Base-by-base conservation (phyloP, 805 yeast species). In the Ogataea pignaliae region DNA sequence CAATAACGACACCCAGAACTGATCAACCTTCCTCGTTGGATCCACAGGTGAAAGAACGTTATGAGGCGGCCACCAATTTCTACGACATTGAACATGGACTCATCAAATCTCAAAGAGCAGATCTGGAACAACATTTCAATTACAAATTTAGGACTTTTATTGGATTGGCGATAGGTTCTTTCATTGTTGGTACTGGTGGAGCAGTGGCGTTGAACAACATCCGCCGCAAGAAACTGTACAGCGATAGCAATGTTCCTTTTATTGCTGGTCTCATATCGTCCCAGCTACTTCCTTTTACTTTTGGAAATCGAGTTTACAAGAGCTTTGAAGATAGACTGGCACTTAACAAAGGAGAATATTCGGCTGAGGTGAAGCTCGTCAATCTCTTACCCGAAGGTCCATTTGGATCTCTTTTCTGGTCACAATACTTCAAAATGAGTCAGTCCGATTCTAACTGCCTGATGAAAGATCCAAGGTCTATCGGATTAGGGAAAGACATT, bases 391-490 rank as follows among this genome's bases (percentile, higher is more conserved):
- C 65, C 57, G 55, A 52, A 37, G 62, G 59, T 9, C 39, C 55
- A 15, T 42, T 47, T 7, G 54, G 60, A 33, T 41, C 62, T 16
- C 56, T 46, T 17, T 56, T 59, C 35, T 77, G 81, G 80, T 65
- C 74, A 34, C 54, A 70, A 18, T 83, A 83, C 58, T 83, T 75
- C 57, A 64, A 69, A 39, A 60, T 69, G 46, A 73, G 85, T 0
- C 65, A 71, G 33, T 68, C 68, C 14, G 75, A 82, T 51, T 79
- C 83, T 0, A 70, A 68, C 16, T 69, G 69, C 39, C 66, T 75
- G 33, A 61, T 83, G 51, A 75, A 74, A 43, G 83, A 83, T 54
- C 89, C 89, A 6, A 64, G 72, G 53, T 18, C 36, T 3, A 26
- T 41, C 15, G 34, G 10, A 28, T 10, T 28, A 13, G 13, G n/a